Evolutionary conservation across 2,329 filamentous ascomycete species (phyloP), one percentile per base, ranked within the genome.

Genomic region (Botrytis medusae): DNA sequence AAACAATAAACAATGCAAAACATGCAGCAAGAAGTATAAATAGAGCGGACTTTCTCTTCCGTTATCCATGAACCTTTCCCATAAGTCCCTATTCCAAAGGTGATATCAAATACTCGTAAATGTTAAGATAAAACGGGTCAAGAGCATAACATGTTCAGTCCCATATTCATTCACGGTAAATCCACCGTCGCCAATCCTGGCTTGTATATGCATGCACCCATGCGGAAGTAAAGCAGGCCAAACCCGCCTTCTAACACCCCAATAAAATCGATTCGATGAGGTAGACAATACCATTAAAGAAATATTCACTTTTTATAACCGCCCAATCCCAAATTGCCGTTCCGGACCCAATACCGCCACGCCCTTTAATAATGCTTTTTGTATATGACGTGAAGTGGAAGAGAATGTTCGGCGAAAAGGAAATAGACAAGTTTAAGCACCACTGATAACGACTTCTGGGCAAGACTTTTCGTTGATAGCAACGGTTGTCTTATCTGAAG

Each of bases 401-500:
- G 69, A 70, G 44, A 74, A 75, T 57, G 20, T 48, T 57, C 40
- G n/a, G 54, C 63, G 40, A 71, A 57, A 57, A 57, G 62, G 32
- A 69, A 29, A 37, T 64, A 12, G 34, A 61, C 25, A 51, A 65
- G 61, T 75, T 75, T 75, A 80, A 60, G 76, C 75, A 61, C 76
- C 76, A 57, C 77, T 78, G 61, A 81, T 78, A 73, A 79, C 69
- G 14, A 80, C 77, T 59, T 79, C 79, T 7, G 79, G 79, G 65
- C 74, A 76, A 14, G 62, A 48, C 51, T 76, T 75, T 32, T 77
- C 74, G 37, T 77, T 75, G 25, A 69, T 54, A 25, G 76, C 74
- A 32, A 71, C 72, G 14, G 73, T 64, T 10, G 74, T 75, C 60
- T 79, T 78, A 34, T 74, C 74, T n/a, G 75, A 75, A 34, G 74